Percentiles rank a stretch among this genome's conserved stretches.
Conservation (phyloP, 371 early-diverging fungal species). For the Mortierella sp. region DNA sequence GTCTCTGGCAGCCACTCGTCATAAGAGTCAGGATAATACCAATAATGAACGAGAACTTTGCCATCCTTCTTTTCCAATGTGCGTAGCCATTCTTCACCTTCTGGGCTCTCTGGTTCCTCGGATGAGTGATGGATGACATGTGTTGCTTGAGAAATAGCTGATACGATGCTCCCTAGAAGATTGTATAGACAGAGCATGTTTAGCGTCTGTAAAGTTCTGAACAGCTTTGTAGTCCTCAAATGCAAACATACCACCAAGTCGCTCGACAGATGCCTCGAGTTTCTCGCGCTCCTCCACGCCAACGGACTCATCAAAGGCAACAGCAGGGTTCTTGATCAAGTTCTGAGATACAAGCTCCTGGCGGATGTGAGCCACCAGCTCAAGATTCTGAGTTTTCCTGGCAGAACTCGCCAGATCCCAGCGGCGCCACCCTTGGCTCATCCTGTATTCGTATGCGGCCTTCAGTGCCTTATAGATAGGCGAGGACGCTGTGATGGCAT, state of each 20-base stretch:
- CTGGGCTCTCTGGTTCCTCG: conserved; percentile 61
- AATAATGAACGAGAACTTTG: conserved; percentile 83
- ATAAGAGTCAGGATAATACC: conserved; percentile 89
- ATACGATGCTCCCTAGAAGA: conserved; percentile 56
- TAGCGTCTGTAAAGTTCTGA: neutral
- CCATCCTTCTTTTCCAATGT: conserved; percentile 77
- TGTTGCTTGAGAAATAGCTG: conserved; percentile 63
- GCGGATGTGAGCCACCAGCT: conserved; percentile 60
- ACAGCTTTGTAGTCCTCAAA: neutral
- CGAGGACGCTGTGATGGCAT: conserved; percentile 52
- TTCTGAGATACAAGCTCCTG: conserved; percentile 48
- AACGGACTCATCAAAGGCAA: conserved; percentile 61
- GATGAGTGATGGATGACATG: conserved; percentile 69
- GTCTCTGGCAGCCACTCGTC: conserved; percentile 83
- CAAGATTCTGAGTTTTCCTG: conserved; percentile 57
- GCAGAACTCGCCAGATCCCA: conserved; percentile 65
- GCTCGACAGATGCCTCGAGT: conserved; percentile 56
- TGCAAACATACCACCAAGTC: conserved; percentile 64
- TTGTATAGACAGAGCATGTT: neutral
- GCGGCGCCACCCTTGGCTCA: conserved; percentile 57
- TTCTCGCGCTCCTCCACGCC: conserved; percentile 49
- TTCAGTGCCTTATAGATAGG: conserved; percentile 63
- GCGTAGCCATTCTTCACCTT: conserved; percentile 80
- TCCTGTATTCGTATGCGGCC: conserved; percentile 63
- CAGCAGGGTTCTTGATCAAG: conserved; percentile 56